A percentile compares a stretch with the other conserved stretches of the same genome.
Conservation (phyloP, 306 rosid species). For the Rosa persica region DNA sequence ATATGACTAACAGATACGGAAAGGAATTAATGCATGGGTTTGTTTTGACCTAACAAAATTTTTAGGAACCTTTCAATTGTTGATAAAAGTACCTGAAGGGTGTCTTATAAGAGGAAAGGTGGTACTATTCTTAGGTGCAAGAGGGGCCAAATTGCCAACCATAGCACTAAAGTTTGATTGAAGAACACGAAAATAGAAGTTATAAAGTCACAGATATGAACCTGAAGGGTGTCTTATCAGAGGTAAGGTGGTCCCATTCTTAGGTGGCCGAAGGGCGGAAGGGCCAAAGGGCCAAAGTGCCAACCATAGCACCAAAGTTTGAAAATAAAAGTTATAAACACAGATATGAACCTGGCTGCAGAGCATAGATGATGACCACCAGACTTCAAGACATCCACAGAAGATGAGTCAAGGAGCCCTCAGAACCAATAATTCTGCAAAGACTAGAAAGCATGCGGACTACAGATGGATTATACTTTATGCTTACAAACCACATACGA, state of each 20-base stretch:
- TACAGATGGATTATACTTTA: neutral
- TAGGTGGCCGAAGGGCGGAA: too few species aligned
- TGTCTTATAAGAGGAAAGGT: neutral
- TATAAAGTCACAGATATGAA: neutral
- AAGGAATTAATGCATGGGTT: neutral
- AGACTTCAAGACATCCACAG: constrained; percentile 4
- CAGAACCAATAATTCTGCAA: constrained; percentile 1
- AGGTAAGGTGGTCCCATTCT: neutral
- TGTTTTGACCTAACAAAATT: neutral
- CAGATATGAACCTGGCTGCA: neutral
- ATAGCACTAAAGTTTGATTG: neutral
- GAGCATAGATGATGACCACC: neutral
- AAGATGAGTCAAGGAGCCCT: neutral
- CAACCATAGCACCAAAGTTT: neutral
- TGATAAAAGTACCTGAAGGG: neutral
- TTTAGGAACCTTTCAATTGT: neutral
- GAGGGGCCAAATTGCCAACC: neutral
- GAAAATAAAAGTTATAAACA: neutral
- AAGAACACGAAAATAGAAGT: neutral
- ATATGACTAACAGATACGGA: neutral
- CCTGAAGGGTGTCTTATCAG: neutral
- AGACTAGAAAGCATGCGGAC: neutral
- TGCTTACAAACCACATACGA: neutral
- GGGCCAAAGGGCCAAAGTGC: neutral
- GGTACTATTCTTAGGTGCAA: neutral